These are phyloP conservation scores for Saturnispora kantuleensis DNA, from an alignment of 805 yeast species.

Conservation along the genomic window DNA sequence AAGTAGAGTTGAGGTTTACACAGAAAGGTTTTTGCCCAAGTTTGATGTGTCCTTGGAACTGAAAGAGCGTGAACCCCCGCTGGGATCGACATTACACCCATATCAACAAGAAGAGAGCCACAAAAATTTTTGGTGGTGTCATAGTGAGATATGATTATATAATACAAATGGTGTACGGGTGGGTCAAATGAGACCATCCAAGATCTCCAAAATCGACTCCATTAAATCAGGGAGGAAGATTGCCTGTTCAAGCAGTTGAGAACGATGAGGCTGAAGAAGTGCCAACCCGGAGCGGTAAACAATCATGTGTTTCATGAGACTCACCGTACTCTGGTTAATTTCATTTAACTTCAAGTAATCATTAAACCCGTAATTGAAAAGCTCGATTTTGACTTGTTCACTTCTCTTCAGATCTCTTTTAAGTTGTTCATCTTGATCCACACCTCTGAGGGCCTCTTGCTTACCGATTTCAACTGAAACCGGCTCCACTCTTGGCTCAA, in stretches of 20 bases:
- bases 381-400: slow-evolving; percentile 22
- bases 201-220: slow-evolving; percentile 1
- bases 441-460: slow-evolving; percentile 25
- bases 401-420: slow-evolving; percentile 16
- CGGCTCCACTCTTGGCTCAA: slow-evolving; percentile 68
- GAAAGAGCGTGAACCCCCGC: slow-evolving; percentile 19
- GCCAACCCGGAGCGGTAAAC: slow-evolving; percentile 26
- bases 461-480: slow-evolving; percentile 41
- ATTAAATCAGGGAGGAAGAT: slow-evolving; percentile 28
- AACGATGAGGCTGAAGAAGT: slow-evolving; percentile 25
- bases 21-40: slow-evolving; percentile 88
- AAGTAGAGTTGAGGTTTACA: slow-evolving; percentile 70
- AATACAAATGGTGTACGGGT: background rate
- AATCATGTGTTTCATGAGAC: slow-evolving; percentile 28
- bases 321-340: slow-evolving; percentile 30
- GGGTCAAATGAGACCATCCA: background rate
- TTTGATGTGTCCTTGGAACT: slow-evolving; percentile 41
- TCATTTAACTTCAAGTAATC: slow-evolving; percentile 30
- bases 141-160: background rate
- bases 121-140: background rate
- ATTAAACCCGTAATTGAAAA: slow-evolving; percentile 25
- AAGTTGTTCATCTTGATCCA: slow-evolving; percentile 8
- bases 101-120: background rate
- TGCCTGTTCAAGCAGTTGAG: slow-evolving; percentile 24
- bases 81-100: slow-evolving; percentile 16